These are phyloP conservation scores for Fusarium neocosmosporiellum DNA, from an alignment of 2,329 filamentous ascomycete genomes.

Conservation along the genomic window DNA sequence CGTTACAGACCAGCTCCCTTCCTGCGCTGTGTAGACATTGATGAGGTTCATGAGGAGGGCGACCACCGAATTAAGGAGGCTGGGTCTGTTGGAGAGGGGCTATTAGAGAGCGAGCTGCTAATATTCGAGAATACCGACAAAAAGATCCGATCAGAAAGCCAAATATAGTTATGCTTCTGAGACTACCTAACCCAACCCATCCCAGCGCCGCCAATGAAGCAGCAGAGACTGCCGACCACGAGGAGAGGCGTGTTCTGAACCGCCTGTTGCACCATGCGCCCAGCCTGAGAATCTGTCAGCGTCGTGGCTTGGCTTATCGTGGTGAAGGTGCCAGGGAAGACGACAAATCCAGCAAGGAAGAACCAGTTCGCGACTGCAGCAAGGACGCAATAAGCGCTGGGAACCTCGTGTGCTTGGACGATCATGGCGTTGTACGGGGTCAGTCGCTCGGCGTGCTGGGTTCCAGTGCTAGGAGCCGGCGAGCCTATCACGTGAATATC, in stretches of 20 bases:
- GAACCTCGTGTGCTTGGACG: slow-evolving; percentile 11
- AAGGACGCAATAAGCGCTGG: background rate
- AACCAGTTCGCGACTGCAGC: slow-evolving; percentile 16
- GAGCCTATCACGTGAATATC: background rate
- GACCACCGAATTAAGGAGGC: background rate
- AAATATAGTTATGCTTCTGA: slow-evolving; percentile 8
- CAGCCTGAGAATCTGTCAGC: slow-evolving; percentile 9
- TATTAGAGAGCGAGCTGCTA: background rate
- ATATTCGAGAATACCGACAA: background rate
- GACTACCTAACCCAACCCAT: slow-evolving; percentile 11
- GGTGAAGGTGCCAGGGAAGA: slow-evolving; percentile 14
- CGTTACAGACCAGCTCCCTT: background rate
- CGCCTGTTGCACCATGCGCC: background rate
- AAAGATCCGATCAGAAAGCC: slow-evolving; percentile 6
- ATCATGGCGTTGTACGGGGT: slow-evolving; percentile 11
- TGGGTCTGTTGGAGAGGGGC: background rate
- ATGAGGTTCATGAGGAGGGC: background rate
- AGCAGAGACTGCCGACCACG: slow-evolving; percentile 5
- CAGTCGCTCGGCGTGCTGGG: background rate
- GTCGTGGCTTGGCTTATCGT: slow-evolving; percentile 1
- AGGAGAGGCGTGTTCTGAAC: slow-evolving; percentile 3
- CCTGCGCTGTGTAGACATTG: background rate
- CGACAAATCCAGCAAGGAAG: slow-evolving; percentile 16
- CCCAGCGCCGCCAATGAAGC: slow-evolving; percentile 4
- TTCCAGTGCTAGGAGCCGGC: background rate